Conservation (phyloP, 164 flowering plant species). For the Euptelea pleiosperma region DNA sequence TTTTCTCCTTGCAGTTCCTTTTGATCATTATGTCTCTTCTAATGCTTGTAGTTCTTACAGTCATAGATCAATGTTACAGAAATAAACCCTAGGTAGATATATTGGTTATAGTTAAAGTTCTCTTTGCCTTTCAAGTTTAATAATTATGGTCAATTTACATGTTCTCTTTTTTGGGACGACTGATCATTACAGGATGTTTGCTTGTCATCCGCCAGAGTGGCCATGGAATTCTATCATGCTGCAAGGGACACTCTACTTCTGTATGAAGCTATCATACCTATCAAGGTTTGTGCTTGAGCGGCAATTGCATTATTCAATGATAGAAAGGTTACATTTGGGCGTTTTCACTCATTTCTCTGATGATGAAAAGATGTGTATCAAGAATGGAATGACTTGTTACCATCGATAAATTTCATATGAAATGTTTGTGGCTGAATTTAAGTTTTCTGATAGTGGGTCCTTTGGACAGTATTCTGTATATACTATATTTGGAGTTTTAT, state of each 20-base stretch:
- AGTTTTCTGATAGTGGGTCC: background rate
- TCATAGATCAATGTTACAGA: background rate
- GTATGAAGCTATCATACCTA: slow-evolving; percentile 82
- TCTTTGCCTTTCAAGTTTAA: background rate
- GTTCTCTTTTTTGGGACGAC: slow-evolving; percentile 5
- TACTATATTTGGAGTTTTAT: too few species aligned
- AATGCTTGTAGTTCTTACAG: too few species aligned
- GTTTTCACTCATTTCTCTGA: background rate
- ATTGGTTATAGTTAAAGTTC: background rate
- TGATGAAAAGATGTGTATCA: background rate
- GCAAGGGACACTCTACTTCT: slow-evolving; percentile 87
- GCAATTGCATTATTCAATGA: background rate
- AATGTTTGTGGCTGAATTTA: background rate
- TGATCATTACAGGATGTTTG: slow-evolving; percentile 67
- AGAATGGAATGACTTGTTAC: background rate
- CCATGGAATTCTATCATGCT: slow-evolving; percentile 84
- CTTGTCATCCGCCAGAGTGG: slow-evolving; percentile 79
- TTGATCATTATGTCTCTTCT: too few species aligned
- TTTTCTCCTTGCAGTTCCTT: too few species aligned
- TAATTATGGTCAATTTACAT: background rate
- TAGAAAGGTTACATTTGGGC: background rate
- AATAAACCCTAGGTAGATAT: background rate
- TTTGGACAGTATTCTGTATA: too few species aligned
- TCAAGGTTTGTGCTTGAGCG: slow-evolving; percentile 57
- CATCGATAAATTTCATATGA: too few species aligned